A percentile compares a stretch with the other conserved stretches of the same genome.
phyloP scores from a whole-genome alignment of 2,329 filamentous ascomycete species.

The Diaporthe eres region DNA sequence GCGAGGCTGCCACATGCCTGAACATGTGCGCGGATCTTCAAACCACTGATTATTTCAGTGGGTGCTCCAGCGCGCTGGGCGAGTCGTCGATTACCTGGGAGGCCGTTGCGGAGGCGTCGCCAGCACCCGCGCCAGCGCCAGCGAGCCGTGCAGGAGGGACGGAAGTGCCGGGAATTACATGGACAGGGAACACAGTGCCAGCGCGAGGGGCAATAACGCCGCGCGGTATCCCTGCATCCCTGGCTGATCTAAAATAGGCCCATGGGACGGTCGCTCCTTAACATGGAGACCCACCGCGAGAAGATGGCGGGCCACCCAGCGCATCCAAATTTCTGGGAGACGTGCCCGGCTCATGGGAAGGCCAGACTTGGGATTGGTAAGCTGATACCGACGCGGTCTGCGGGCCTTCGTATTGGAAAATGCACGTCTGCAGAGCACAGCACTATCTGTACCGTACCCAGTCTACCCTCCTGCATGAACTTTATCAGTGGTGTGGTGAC shows the following conservation, averaged over 20 bases:
- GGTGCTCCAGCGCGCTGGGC: not conserved
- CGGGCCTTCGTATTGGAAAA: constrained; percentile 37
- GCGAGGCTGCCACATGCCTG: not conserved
- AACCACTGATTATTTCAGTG: not conserved
- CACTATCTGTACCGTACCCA: constrained; percentile 5
- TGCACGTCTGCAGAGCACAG: constrained; percentile 21
- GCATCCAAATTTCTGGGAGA: not conserved
- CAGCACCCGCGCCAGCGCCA: not conserved
- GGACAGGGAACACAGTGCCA: constrained; percentile 40
- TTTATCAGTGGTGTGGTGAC: constrained; percentile 19
- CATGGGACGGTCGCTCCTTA: constrained; percentile 34
- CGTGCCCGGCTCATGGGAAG: not conserved
- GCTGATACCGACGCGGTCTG: constrained; percentile 11
- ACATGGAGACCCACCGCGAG: constrained; percentile 27
- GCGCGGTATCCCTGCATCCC: constrained; percentile 27
- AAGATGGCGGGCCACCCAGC: not conserved
- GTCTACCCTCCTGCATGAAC: constrained; percentile 21
- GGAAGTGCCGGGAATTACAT: constrained; percentile 42
- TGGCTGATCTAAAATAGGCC: constrained; percentile 38
- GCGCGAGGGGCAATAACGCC: constrained; percentile 12
- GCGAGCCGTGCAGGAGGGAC: constrained; percentile 28
- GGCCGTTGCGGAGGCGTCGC: constrained; percentile 36
- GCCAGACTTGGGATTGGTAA: constrained; percentile 25
- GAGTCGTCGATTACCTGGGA: not conserved
- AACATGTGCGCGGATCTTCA: not conserved